Conservation (phyloP, 225 moss, liverwort and hornwort genomes). For the Physcomitrellopsis africana region DNA sequence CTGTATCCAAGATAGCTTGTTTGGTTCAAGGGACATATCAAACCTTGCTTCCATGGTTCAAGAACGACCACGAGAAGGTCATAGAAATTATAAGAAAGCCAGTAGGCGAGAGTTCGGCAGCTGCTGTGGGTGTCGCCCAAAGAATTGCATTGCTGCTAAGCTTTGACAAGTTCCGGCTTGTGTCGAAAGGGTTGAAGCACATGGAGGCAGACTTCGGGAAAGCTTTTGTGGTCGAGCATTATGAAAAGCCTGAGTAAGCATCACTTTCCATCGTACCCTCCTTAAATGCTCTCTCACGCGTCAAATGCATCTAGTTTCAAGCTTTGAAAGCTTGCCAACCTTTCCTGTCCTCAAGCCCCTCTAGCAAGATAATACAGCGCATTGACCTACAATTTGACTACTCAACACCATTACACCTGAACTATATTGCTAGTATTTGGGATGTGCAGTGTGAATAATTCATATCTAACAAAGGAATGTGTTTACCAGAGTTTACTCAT, state of each 20-base stretch:
- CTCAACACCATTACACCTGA: no score
- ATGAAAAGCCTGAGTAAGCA: conserved; percentile 60
- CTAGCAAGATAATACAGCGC: no score
- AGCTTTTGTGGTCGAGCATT: conserved; percentile 65
- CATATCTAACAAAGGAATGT: not conserved
- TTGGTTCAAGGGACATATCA: conserved; percentile 78
- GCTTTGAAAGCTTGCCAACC: not conserved
- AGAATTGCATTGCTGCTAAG: conserved; percentile 69
- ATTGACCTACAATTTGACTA: no score
- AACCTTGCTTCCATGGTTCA: conserved; percentile 79
- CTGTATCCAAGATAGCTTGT: conserved; percentile 68
- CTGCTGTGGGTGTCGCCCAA: conserved; percentile 69
- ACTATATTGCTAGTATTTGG: no score
- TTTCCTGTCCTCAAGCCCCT: not conserved
- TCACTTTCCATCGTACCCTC: not conserved
- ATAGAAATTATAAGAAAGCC: conserved; percentile 75
- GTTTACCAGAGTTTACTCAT: not conserved
- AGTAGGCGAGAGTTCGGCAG: conserved; percentile 70
- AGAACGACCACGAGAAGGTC: conserved; percentile 77
- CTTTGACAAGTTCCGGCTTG: conserved; percentile 67
- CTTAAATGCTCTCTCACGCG: not conserved
- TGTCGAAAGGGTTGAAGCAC: conserved; percentile 65
- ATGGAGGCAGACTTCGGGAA: conserved; percentile 80
- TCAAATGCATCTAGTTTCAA: not conserved
- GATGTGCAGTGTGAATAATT: not conserved